Conservation (phyloP, 23 red algal species). For the Gracilaria vermiculophylla region DNA sequence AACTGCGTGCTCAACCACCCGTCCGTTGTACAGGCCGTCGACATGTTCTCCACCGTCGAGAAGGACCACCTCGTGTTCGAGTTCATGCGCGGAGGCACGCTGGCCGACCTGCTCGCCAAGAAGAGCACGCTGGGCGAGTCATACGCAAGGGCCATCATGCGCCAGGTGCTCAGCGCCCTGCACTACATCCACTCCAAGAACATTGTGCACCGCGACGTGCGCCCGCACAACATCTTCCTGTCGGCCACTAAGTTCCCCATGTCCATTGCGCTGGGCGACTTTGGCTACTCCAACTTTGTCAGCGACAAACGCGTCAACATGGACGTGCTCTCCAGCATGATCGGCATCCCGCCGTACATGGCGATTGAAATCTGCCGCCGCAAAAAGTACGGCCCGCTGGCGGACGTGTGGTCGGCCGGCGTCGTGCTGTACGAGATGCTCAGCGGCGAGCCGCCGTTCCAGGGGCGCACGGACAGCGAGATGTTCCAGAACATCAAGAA, state of each 20-base stretch:
- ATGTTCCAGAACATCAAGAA: conserved; percentile 56
- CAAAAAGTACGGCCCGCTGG: conserved; percentile 81
- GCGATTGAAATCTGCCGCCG: conserved; percentile 80
- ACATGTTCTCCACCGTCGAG: conserved; percentile 79
- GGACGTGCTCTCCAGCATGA: conserved; percentile 44
- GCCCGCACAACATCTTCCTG: conserved; percentile 68
- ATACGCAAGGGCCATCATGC: conserved; percentile 64
- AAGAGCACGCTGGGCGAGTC: conserved; percentile 28
- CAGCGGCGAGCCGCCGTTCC: conserved; percentile 79
- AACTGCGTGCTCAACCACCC: conserved; percentile 57
- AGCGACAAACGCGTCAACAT: conserved; percentile 60
- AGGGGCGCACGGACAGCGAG: conserved; percentile 37
- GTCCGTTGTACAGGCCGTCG: conserved; percentile 59
- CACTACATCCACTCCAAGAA: conserved; percentile 69
- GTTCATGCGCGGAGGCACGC: conserved; percentile 77
- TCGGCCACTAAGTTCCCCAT: conserved; percentile 63
- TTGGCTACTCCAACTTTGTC: conserved; percentile 64
- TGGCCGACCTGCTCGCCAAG: conserved; percentile 59
- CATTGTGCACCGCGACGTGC: conserved; percentile 84
- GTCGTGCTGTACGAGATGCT: conserved; percentile 92
- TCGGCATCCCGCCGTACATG: conserved; percentile 87
- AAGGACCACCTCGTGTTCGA: conserved; percentile 74
- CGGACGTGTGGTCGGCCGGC: conserved; percentile 92
- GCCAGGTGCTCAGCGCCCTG: conserved; percentile 60
- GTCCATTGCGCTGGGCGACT: conserved; percentile 77